Base-by-base conservation (phyloP, 2,329 filamentous ascomycete genomes). In the Hymenoscyphus repandus region DNA sequence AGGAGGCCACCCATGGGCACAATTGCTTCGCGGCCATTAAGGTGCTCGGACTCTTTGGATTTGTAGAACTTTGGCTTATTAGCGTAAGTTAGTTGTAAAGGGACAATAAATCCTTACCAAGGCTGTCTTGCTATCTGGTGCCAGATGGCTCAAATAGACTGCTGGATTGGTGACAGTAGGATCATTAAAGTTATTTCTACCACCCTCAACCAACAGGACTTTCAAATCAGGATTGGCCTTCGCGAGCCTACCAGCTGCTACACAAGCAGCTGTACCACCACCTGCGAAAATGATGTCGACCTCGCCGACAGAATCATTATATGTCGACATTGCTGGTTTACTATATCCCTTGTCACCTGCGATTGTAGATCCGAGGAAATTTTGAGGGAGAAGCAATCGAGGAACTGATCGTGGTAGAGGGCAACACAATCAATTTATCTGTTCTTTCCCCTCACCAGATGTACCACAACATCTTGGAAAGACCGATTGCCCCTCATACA, bases 181-280 rank as follows among this genome's bases (percentile, higher is more conserved):
- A 45, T 74, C 68, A 56, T 76, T 68, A 54, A 74, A 73, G 57
- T 76, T 80, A 61, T 80, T 76, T 17, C 68, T 69, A 1, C 79
- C 79, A 27, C 70, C 67, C 59, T 82, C 79, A 45, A 81, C 72
- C 6, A 82, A 66, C 11, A 80, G 64, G 38, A 80, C 72, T 13
- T 71, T 72, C 1, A 79, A 64, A 18, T 66, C 65, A 1, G 74
- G 74, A 49, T 77, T 72, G 0, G 75, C 74, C 49, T 74, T 72
- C 5, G 76, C 73, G 2, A 80, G 69, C 42, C 77, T 68, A 3
- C 68, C 71, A 13, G 77, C 76, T 32, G 77, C 65, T 20, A 77
- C 69, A 55, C 74, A 74, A 17, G 72, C 75, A 37, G 74, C 72
- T 4, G 73, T 69, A 12, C 74, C 74, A 48, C 74, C 74, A 60